Evolutionary conservation across 257 asterid genomes (phyloP), one percentile per base, ranked within the genome.

Genomic region (Capsicum rhomboideum): DNA sequence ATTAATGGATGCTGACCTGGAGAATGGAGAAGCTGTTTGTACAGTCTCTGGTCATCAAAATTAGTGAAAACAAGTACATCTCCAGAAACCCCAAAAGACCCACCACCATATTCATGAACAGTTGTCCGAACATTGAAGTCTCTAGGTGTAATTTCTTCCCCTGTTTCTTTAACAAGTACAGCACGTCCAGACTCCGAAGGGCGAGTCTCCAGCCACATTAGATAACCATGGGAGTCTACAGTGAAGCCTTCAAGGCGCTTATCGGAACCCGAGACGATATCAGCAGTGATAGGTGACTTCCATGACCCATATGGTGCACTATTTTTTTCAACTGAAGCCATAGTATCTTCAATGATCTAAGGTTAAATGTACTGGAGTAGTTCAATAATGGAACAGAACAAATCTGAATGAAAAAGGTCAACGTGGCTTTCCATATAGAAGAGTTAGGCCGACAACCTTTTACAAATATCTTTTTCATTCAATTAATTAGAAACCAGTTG

Each of bases 21-120:
- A 75, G 81, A 49, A 16, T 4, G 2, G 21, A 75, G 81, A 8
- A 16, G 34, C 6, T 75, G 81, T 16, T 75, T 75, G 44, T 75
- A 75, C 61, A 75, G 49, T 75, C 81, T 75, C 81, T 75, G 81
- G 34, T 75, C 81, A 49, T 75, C 81, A 75, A 75, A 75, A 75
- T 75, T 75, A 23, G 81, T 49, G 81, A 75, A 75, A 75, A 75
- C 61, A 75, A 75, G 44, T 23, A 75, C n/a, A 26, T 49, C 61
- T 14, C 81, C 61, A 75, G 61, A 75, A 49, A 75, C 61, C 13
- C 61, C 10, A 14, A 75, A 75, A 75, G 61, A 26, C 2, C 61
- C 81, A 26, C 81, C 81, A 49, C 80, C 80, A 75, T 75, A 75
- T 49, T 75, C 81, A 13, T 75, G 81, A 75, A 49, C 81, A 49